Conservation (phyloP, 768 basidiomycete species). For the Boletales sp. region DNA sequence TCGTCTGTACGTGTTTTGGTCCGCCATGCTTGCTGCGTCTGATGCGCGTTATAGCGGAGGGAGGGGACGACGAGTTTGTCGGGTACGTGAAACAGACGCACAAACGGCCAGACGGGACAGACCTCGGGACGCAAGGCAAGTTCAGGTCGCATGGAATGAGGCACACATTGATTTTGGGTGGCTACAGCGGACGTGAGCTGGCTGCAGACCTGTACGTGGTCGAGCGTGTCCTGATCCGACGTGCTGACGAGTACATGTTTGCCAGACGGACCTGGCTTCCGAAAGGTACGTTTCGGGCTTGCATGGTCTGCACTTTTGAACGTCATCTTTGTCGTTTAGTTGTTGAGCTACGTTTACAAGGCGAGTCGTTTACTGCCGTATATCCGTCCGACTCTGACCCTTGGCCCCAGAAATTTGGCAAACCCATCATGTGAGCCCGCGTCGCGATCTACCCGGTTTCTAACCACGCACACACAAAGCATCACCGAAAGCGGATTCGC, state of each 20-base stretch:
- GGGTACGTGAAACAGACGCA: conserved; percentile 63
- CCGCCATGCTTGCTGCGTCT: too few relatives aligned
- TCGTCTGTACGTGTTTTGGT: conserved; percentile 47
- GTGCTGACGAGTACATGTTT: background rate
- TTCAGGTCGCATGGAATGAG: background rate
- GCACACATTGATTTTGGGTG: too few relatives aligned
- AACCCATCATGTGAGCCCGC: conserved; percentile 52
- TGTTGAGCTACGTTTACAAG: conserved; percentile 72
- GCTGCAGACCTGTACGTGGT: conserved; percentile 61
- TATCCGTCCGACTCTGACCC: too few relatives aligned
- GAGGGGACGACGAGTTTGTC: conserved; percentile 65
- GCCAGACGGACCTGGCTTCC: conserved; percentile 65
- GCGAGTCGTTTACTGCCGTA: too few relatives aligned
- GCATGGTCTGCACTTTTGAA: too few relatives aligned
- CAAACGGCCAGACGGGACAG: conserved; percentile 60
- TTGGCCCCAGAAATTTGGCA: conserved; percentile 35
- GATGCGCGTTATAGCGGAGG: conserved; percentile 40
- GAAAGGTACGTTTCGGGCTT: conserved; percentile 37
- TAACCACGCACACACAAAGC: conserved; percentile 29
- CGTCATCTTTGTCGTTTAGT: conserved; percentile 28
- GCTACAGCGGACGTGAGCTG: conserved; percentile 59
- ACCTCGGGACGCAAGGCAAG: conserved; percentile 62
- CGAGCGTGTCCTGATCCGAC: background rate
- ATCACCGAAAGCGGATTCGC: conserved; percentile 78
- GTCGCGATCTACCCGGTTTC: background rate